These are phyloP conservation scores for Penicillium sp. DNA, from an alignment of 2,329 filamentous ascomycete genomes.

Conservation along the genomic window DNA sequence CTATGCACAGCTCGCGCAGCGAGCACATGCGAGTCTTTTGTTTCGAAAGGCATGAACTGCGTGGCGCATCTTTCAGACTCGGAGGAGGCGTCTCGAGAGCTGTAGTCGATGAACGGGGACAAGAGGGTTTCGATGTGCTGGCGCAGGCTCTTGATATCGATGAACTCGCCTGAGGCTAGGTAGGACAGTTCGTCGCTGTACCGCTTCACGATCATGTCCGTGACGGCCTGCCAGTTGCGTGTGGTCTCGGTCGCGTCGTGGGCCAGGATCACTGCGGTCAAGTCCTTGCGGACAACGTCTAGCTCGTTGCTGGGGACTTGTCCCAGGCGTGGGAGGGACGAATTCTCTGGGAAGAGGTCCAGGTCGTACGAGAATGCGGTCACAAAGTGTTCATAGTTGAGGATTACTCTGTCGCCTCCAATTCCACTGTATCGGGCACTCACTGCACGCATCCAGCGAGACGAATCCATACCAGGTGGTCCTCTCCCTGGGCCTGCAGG, in stretches of 20 bases:
- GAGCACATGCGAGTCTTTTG: conserved; percentile 21
- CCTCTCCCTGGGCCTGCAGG: conserved; percentile 5
- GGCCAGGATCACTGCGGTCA: conserved; percentile 52
- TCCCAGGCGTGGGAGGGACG: conserved; percentile 49
- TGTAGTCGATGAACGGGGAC: conserved; percentile 46
- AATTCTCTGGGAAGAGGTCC: conserved; percentile 48
- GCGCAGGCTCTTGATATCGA: conserved; percentile 33
- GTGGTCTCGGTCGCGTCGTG: conserved; percentile 35
- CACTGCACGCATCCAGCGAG: conserved; percentile 33
- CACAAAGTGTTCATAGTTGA: conserved; percentile 59
- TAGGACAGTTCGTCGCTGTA: conserved; percentile 63
- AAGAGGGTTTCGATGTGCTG: conserved; percentile 38
- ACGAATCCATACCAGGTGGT: conserved; percentile 14
- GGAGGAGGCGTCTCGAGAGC: conserved; percentile 32
- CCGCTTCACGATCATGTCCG: conserved; percentile 69
- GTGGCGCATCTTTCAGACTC: conserved; percentile 43
- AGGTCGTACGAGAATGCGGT: conserved; percentile 54
- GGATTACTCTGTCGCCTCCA: conserved; percentile 47
- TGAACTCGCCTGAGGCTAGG: conserved; percentile 37
- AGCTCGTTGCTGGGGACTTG: conserved; percentile 41
- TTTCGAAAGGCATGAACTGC: conserved; percentile 41
- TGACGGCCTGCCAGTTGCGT: conserved; percentile 70
- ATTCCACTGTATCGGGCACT: conserved; percentile 41
- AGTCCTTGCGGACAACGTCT: conserved; percentile 48
- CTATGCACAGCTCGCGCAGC: conserved; percentile 39